Percentiles rank a stretch among this genome's conserved stretches.
Evolutionary conservation across 2,329 filamentous ascomycete species (phyloP).

Genomic region (Cladosporium sp.): DNA sequence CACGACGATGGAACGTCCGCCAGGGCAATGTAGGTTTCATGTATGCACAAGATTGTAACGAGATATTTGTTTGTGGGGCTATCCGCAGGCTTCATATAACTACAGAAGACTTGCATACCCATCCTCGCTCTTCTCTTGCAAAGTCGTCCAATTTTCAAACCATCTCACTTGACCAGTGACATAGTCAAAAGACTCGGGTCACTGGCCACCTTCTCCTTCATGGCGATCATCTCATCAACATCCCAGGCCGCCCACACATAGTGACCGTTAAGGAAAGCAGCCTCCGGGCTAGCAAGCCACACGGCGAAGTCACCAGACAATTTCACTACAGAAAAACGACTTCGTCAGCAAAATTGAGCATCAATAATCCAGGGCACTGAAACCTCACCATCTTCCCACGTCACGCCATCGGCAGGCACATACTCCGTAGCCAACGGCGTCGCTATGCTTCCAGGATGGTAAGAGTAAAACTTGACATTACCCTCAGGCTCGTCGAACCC

Average conservation of each 20-base stretch:
- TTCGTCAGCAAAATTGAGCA: not conserved
- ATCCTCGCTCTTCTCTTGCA: not conserved
- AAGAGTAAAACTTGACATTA: slow-evolving; percentile 10
- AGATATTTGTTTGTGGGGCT: not conserved
- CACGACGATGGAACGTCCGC: not conserved
- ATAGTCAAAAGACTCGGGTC: slow-evolving; percentile 26
- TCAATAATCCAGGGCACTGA: not conserved
- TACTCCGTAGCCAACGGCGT: not conserved
- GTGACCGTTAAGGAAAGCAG: slow-evolving; percentile 41
- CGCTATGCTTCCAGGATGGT: slow-evolving; percentile 13
- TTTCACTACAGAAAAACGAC: slow-evolving; percentile 5
- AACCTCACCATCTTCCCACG: slow-evolving; percentile 15
- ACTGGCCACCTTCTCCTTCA: slow-evolving; percentile 23
- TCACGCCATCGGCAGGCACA: slow-evolving; percentile 1
- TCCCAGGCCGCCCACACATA: slow-evolving; percentile 44
- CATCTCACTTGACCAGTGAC: slow-evolving; percentile 19
- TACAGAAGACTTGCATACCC: not conserved
- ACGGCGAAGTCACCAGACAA: slow-evolving; percentile 35
- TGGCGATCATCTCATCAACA: slow-evolving; percentile 40
- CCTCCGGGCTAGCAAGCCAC: slow-evolving; percentile 43
- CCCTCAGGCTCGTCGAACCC: slow-evolving; percentile 7
- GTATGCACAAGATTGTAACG: not conserved
- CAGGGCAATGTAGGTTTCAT: not conserved
- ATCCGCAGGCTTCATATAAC: not conserved
- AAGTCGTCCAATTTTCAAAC: not conserved